These are phyloP conservation scores for Ophiocordyceps camponoti-saundersi DNA, from an alignment of 2,329 filamentous ascomycete genomes.

Conservation along the genomic window DNA sequence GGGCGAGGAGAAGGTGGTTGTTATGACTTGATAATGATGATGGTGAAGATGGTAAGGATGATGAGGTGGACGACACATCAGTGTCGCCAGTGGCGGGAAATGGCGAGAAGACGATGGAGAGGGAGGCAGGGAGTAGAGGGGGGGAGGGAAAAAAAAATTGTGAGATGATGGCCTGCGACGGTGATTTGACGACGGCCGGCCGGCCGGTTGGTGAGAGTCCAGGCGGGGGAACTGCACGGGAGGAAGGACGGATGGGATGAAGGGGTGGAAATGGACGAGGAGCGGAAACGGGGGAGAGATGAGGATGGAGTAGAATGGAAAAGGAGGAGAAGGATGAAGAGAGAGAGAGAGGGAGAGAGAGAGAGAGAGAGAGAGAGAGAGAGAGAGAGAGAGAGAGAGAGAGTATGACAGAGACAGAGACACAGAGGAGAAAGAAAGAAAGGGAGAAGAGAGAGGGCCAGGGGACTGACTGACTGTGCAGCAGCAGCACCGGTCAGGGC, in stretches of 20 bases:
- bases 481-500: background rate
- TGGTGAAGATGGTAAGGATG: too few relatives aligned
- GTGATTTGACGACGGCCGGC: background rate
- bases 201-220: background rate
- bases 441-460: background rate
- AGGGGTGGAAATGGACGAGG: background rate
- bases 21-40: too few relatives aligned
- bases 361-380: background rate
- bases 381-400: background rate
- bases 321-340: background rate
- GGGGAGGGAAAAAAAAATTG: too few relatives aligned
- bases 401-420: background rate
- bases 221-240: too few relatives aligned
- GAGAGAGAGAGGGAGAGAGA: too few relatives aligned
- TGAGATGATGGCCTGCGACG: background rate
- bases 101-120: too few relatives aligned
- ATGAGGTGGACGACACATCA: too few relatives aligned
- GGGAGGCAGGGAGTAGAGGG: too few relatives aligned
- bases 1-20: background rate
- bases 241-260: too few relatives aligned
- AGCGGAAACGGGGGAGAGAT: background rate
- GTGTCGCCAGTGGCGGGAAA: too few relatives aligned
- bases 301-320: background rate
- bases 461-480: background rate
- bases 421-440: background rate